These are phyloP conservation scores for Eucalyptus cloeziana DNA, from an alignment of 345 rosid species.

Conservation along the genomic window DNA sequence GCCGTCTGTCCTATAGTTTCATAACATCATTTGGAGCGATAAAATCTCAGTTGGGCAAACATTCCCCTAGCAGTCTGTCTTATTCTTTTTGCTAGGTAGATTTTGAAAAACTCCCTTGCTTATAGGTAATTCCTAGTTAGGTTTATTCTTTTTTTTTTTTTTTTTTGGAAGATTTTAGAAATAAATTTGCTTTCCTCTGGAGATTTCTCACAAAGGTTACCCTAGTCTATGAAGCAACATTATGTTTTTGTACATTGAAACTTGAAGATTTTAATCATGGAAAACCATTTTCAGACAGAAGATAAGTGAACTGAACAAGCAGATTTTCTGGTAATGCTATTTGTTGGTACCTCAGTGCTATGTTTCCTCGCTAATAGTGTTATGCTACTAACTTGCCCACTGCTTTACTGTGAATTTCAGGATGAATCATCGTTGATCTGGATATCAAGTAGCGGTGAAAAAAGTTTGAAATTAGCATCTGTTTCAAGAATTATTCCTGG, in stretches of 20 bases:
- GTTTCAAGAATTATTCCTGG: conserved; percentile 86
- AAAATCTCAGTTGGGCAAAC: neutral
- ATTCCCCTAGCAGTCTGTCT: neutral
- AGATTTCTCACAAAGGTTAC: neutral
- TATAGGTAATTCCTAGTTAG: neutral
- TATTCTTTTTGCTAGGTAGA: neutral
- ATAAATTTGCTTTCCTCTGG: neutral
- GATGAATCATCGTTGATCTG: conserved; percentile 89
- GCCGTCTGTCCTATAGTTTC: neutral
- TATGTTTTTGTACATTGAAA: neutral
- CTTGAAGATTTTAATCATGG: neutral
- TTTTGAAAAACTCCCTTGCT: neutral
- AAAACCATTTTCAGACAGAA: neutral
- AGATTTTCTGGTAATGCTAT: neutral
- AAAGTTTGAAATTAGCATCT: conserved; percentile 71
- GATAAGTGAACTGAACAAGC: neutral
- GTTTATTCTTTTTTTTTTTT: neutral
- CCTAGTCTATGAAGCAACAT: neutral
- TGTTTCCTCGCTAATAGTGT: neutral
- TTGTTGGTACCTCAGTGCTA: neutral
- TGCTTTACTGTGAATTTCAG: conserved; percentile 22
- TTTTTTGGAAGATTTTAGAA: neutral
- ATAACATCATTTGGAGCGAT: neutral
- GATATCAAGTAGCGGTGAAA: conserved; percentile 76
- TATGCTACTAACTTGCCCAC: neutral